Base-by-base conservation (phyloP, 352 stramenopile genomes). In the Pythium apleroticum region DNA sequence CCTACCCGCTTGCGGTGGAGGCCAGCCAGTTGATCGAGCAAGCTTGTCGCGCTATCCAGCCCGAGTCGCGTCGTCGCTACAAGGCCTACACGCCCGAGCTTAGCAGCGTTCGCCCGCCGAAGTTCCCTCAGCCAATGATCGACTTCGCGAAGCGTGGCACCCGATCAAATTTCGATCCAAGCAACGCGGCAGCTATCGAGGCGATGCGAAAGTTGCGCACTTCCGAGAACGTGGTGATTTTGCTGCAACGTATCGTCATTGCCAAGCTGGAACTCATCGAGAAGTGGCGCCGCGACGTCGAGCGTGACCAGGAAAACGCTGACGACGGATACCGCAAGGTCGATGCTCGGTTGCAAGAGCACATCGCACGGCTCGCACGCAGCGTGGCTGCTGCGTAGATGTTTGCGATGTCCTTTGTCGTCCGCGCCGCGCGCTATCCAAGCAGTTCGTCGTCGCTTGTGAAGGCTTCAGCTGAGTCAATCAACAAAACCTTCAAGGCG, bases 231-330 rank as follows among this genome's bases (percentile, higher is more conserved):
- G 77, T 91, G 17, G 64, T 93, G 45, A 90, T 95, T 71, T 73
- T 92, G 67, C 63, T 91, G 62, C 86, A 95, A 65, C 83, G 84
- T 6, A 76, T 93, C 31, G 86, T 93, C 62, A 88, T 92, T 39
- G 77, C 90, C 58, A 95, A 95, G 66, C 72, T 91, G 3, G 84
- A 93, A 65, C 63, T 86, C n/a, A 77, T 95, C 22, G 83, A 91
- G 17, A 81, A 89, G 61, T 95, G 86, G 86, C 84, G 86, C 52
- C 59, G 66, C 7, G 76, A 88, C 55, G 76, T 95, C 0, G 81
- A 77, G 25, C 84, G 82, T 57, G 84, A 93, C 56, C 71, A 77
- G 30, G 81, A 78, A 27, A 66, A 66, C 22, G 81, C 81, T 48
- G 84, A 93, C 45, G 74, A 68, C 20, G 73, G 72, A 3, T 81